Conservation (phyloP, 352 stramenopile species). For the Globisporangium yorkense region DNA sequence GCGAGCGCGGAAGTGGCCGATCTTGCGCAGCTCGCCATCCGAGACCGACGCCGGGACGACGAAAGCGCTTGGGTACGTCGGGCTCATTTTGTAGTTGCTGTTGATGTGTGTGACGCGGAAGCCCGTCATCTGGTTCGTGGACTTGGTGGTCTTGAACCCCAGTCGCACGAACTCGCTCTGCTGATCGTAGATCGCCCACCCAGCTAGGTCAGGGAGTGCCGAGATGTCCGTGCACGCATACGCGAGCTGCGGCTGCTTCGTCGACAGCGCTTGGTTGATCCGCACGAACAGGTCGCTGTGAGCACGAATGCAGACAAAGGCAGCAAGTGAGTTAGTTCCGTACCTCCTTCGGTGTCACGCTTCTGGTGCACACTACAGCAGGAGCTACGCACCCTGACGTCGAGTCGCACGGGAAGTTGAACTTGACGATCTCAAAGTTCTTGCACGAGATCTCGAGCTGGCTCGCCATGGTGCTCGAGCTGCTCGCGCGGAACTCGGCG, state of each 20-base stretch:
- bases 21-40: constrained; percentile 87
- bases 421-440: constrained; percentile 80
- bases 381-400: constrained; percentile 35
- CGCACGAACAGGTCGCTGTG: constrained; percentile 57
- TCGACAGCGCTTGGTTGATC: constrained; percentile 49
- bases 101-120: constrained; percentile 71
- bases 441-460: constrained; percentile 83
- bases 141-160: constrained; percentile 40
- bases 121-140: constrained; percentile 27
- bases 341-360: too few species aligned
- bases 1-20: constrained; percentile 88
- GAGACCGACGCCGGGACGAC: constrained; percentile 89
- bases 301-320: too few species aligned
- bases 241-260: constrained; percentile 44
- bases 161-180: constrained; percentile 56
- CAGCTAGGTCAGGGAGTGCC: constrained; percentile 32
- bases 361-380: background rate
- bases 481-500: constrained; percentile 41
- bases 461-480: constrained; percentile 38
- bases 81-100: constrained; percentile 72
- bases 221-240: constrained; percentile 35
- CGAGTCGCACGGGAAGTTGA: constrained; percentile 62
- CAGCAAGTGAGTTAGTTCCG: background rate
- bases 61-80: constrained; percentile 79
- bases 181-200: constrained; percentile 53